Conservation (phyloP, 2,329 filamentous ascomycete species). For the Paecilomyces niveus region DNA sequence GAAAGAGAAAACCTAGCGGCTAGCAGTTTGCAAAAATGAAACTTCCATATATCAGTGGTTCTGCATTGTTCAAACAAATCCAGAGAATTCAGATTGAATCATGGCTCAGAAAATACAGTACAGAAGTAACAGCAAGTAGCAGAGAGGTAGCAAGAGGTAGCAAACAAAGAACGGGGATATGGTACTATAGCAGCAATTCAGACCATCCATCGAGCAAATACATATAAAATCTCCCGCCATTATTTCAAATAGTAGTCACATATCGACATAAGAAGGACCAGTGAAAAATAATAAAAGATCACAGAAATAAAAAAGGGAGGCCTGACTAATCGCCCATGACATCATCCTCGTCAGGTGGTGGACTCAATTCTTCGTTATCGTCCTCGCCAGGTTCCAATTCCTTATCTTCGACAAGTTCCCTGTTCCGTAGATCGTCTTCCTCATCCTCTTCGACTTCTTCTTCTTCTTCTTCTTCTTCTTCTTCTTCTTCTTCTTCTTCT, state of each 20-base stretch:
- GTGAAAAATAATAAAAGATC: background rate
- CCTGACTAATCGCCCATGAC: conserved; percentile 34
- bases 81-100: background rate
- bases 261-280: background rate
- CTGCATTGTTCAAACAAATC: background rate
- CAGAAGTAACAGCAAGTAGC: background rate
- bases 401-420: conserved; percentile 32
- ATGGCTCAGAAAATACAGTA: conserved; percentile 2
- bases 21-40: too few species aligned
- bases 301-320: conserved; percentile 1
- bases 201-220: background rate
- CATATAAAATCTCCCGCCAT: background rate
- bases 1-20: too few species aligned
- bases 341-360: conserved; percentile 29
- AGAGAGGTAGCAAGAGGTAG: conserved; percentile 4
- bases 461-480: conserved; percentile 15
- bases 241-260: conserved; percentile 3
- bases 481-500: conserved; percentile 18
- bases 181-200: conserved; percentile 2
- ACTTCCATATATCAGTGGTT: background rate
- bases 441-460: conserved; percentile 33
- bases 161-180: background rate
- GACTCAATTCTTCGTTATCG: conserved; percentile 20
- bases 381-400: conserved; percentile 34
- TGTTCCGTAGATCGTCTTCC: conserved; percentile 30